Conservation (phyloP, 495 filamentous ascomycete species). For the Aspergillus sparsus region DNA sequence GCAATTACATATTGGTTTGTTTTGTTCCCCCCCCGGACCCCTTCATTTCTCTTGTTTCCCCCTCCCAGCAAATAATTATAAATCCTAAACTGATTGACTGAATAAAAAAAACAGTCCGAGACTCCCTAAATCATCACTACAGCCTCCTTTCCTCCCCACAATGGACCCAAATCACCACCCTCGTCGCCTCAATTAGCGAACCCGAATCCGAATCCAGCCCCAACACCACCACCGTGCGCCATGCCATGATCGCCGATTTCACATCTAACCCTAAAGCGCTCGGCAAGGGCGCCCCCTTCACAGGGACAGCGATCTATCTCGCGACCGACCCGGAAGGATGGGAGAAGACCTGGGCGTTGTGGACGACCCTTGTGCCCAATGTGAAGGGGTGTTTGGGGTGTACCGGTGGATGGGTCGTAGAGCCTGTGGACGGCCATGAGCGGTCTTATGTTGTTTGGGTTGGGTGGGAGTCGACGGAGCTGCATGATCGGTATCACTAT, state of each 20-base stretch:
- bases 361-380: conserved; percentile 25
- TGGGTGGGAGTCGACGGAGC: conserved; percentile 27
- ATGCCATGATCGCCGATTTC: conserved; percentile 29
- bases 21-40: neutral
- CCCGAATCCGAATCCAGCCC: conserved; percentile 6
- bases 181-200: conserved; percentile 13
- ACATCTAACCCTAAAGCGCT: conserved; percentile 19
- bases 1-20: conserved; percentile 30
- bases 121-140: conserved; percentile 25
- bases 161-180: conserved; percentile 22
- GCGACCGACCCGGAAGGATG: conserved; percentile 21
- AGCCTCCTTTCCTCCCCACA: conserved; percentile 26
- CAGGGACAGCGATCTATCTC: conserved; percentile 26
- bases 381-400: conserved; percentile 30
- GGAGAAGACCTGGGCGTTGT: conserved; percentile 32
- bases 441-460: conserved; percentile 28
- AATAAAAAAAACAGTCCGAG: conserved; percentile 18
- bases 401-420: conserved; percentile 32
- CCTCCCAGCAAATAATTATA: neutral
- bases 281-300: conserved; percentile 23
- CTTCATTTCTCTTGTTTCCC: neutral
- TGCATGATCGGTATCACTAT: conserved; percentile 31
- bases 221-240: conserved; percentile 21
- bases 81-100: neutral
- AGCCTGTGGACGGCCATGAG: conserved; percentile 23